Base-by-base conservation (phyloP, 257 asterid species). In the Fraxinus excelsior region DNA sequence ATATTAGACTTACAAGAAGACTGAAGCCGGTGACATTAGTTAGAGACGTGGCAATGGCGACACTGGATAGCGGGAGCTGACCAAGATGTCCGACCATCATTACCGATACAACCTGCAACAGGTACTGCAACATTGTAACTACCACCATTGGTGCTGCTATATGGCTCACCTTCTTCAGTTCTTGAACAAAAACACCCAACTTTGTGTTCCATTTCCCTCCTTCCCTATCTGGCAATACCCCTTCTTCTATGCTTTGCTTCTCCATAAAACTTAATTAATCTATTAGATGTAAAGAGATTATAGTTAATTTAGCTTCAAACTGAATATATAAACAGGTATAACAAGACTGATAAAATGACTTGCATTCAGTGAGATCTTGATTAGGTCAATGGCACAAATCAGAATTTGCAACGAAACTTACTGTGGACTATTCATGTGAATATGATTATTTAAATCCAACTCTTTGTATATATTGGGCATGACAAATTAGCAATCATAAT, bases 51-150 rank as follows among this genome's bases (percentile, higher is more conserved):
- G 91, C 87, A 12, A 86, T 85, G 69, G 88, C 88, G 25, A 84
- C 85, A 34, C 84, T 79, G 53, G 91, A 84, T 9, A 89, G 80
- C 13, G 78, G 70, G 66, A 83, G 75, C 35, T 67, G 77, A 6
- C 90, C 89, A 16, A 87, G 79, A 62, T 83, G 90, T 23, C 92
- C 91, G 0, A 86, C 91, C 89, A 89, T 86, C 74, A 86, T 74
- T 23, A 82, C 35, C 9, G 91, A 79, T 21, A 76, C 84, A 68
- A 86, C 88, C 67, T 85, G 89, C 71, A 86, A 31, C 13, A 83
- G 37, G 70, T 86, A 81, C 58, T 86, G 91, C 80, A 83, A 68
- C n/a, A 86, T 79, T 34, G 88, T 42, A 6, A 86, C 89, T 1
- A 77, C 74, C 79, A 83, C 88, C 92, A 85, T 86, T 67, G 92